Evolutionary conservation across 2,329 filamentous ascomycete genomes (phyloP), one percentile per base, ranked within the genome.

Genomic region (Aspergillus sp.): DNA sequence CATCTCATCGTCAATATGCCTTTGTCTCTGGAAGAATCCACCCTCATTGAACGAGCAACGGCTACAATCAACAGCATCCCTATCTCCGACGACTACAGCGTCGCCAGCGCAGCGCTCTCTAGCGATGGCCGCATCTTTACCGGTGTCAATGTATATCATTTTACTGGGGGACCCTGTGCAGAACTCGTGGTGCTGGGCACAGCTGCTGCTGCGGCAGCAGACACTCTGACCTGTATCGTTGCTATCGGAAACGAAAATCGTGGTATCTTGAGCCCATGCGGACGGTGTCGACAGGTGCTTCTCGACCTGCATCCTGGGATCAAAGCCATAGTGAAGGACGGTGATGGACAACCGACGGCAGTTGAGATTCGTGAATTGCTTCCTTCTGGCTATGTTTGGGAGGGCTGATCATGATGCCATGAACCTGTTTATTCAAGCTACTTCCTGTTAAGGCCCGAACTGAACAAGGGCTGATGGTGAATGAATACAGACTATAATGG

Each of bases 141-240:
- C 2, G 64, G 60, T 13, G 60, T 63, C 44, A 64, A 66, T 26
- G 63, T 63, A 40, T 62, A 60, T 42, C 64, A 65, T 47, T 57
- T 58, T 43, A 66, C 59, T 1, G 63, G 64, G n/a, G 63, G 65
- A 2, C 65, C 64, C 17, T 67, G 64, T 50, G 65, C 65, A 9
- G 63, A 66, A 40, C 58, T 66, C 10, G 65, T 66, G 16, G 60
- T 61, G 10, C 51, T 67, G 19, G 65, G 65, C 6, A 55, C 53
- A 16, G 65, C 63, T 1, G 64, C 64, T 1, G 57, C 56, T 1
- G 63, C 61, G 2, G 62, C 58, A 8, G 54, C 50, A 4, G 35
- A 46, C 20, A 48, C 53, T 24, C 50, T 67, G 17, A 65, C 58
- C 3, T 56, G 62, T 46, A 63, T 66, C 17, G 65, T 66, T 22